A percentile compares a stretch with the other conserved stretches of the same genome.
phyloP scores from a whole-genome alignment of 495 filamentous ascomycete species.

The Daldinia vernicosa region DNA sequence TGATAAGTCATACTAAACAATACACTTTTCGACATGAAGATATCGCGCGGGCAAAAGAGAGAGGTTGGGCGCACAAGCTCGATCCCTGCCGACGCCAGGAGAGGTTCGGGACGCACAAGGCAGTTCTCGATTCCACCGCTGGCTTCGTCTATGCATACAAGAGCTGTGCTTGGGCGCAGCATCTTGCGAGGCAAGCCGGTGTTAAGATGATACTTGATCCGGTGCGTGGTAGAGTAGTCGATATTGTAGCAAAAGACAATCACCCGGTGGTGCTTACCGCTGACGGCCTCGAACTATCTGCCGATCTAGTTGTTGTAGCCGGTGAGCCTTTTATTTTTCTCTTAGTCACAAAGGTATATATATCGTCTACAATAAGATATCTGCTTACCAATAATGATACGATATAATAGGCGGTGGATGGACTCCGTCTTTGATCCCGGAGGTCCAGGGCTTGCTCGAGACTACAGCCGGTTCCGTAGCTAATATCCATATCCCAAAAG shows the following conservation, averaged over 20 bases:
- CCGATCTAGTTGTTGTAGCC: slow-evolving; percentile 45
- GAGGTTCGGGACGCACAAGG: slow-evolving; percentile 43
- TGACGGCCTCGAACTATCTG: slow-evolving; percentile 45
- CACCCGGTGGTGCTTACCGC: slow-evolving; percentile 45
- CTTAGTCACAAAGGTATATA: neutral
- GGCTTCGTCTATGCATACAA: slow-evolving; percentile 56
- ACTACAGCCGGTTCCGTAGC: slow-evolving; percentile 56
- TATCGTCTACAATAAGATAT: neutral
- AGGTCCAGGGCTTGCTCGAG: slow-evolving; percentile 50
- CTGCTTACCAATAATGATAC: slow-evolving; percentile 4
- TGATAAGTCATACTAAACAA: neutral
- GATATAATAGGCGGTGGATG: slow-evolving; percentile 43
- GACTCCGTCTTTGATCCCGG: slow-evolving; percentile 47
- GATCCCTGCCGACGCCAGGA: slow-evolving; percentile 40
- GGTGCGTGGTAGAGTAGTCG: slow-evolving; percentile 39
- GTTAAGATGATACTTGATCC: slow-evolving; percentile 50
- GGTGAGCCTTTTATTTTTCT: slow-evolving; percentile 16
- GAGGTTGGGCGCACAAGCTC: slow-evolving; percentile 46
- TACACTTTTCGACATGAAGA: slow-evolving; percentile 16
- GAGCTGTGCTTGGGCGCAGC: slow-evolving; percentile 53
- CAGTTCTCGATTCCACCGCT: slow-evolving; percentile 51
- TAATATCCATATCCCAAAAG: slow-evolving; percentile 47
- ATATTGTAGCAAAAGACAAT: slow-evolving; percentile 16
- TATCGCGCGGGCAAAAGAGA: slow-evolving; percentile 38
- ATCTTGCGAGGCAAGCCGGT: slow-evolving; percentile 48